Base-by-base conservation (phyloP, 2,329 filamentous ascomycete species). In the Ascochyta lentis region DNA sequence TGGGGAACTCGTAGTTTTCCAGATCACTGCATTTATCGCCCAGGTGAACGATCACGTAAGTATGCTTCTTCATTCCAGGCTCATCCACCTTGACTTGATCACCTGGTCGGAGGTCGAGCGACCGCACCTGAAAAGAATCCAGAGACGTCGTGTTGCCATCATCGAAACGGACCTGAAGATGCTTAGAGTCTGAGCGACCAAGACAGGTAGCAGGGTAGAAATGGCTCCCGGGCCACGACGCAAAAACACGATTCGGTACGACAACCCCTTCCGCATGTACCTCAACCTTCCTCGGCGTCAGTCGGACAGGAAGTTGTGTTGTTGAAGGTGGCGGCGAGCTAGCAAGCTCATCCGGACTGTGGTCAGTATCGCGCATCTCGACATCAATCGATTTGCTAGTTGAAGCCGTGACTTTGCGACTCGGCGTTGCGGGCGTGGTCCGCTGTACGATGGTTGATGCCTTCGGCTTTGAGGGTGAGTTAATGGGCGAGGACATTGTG, bases 141-240 rank as follows among this genome's bases (percentile, higher is more conserved):
- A 82, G 51, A 3, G 77, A 77, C 1, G 74, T 75, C 13, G 70
- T 66, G 4, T 76, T 80, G 12, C 73, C 77, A 56, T 83, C 80
- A 57, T 83, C 81, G 47, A 79, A 83, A n/a, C 76, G 74, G 23
- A 83, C 64, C 13, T 75, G 69, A 61, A 82, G 81, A 27, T 78
- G 79, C 10, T 74, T 69, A 3, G 71, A 65, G 40, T 76, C 69
- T 19, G 79, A 74, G 15, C 72, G 74, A 3, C 80, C 82, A 31
- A 86, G 69, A 62, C 81, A 87, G n/a, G 80, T 84, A 8, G 83
- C 86, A 43, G 86, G 84, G 65, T 85, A 86, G 66, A 83, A 88
- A 49, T 80, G 79, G 43, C 77, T 80, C 19, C 82, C 81, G 60
- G 80, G 84, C 79, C 85, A 88, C 26, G 79, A 77, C 7, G 85